Evolutionary conservation across 805 yeast genomes (phyloP).

Genomic region (Torulaspora microellipsoides): DNA sequence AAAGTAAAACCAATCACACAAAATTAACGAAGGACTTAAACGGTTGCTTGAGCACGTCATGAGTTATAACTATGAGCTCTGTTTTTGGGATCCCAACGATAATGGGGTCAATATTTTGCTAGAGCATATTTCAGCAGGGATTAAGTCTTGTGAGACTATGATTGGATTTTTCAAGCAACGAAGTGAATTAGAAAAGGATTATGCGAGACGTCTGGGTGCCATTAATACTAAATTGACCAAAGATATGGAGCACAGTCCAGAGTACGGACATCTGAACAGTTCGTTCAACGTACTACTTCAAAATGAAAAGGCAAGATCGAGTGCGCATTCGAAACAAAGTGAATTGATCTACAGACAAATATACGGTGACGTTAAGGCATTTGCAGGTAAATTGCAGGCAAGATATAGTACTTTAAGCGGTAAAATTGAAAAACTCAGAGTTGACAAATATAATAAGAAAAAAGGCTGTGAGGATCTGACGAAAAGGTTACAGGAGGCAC

Average conservation of each 20-base stretch:
- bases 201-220: slow-evolving; percentile 33
- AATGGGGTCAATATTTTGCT: slow-evolving; percentile 30
- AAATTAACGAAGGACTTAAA: not conserved
- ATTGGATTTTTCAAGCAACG: slow-evolving; percentile 30
- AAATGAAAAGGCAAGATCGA: slow-evolving; percentile 27
- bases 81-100: slow-evolving; percentile 36
- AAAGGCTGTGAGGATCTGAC: slow-evolving; percentile 28
- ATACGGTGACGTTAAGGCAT: slow-evolving; percentile 25
- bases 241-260: slow-evolving; percentile 23
- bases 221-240: slow-evolving; percentile 25
- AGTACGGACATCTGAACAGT: slow-evolving; percentile 28
- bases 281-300: slow-evolving; percentile 16
- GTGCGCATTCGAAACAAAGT: slow-evolving; percentile 31
- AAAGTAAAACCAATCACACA: no score
- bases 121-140: slow-evolving; percentile 28
- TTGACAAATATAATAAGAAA: slow-evolving; percentile 28
- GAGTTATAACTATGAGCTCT: slow-evolving; percentile 29
- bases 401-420: slow-evolving; percentile 28
- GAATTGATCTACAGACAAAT: slow-evolving; percentile 26
- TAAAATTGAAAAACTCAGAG: slow-evolving; percentile 29
- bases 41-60: slow-evolving; percentile 6
- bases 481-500: slow-evolving; percentile 26
- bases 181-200: slow-evolving; percentile 32
- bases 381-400: slow-evolving; percentile 25
- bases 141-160: slow-evolving; percentile 24